Base-by-base conservation (phyloP, 306 rosid genomes). In the Cucurbita maxima region DNA sequence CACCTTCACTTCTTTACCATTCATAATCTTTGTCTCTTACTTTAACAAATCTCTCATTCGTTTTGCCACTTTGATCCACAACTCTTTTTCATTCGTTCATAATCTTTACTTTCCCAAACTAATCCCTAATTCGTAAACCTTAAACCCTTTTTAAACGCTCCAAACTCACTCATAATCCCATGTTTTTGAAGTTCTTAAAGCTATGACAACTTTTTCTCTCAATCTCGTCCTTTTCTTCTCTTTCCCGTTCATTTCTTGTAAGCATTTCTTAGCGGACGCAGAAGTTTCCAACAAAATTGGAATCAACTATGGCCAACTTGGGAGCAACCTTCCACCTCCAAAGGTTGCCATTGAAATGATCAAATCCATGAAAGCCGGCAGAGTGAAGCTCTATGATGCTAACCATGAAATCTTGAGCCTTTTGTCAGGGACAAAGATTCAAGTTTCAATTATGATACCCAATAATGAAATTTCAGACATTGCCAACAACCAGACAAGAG, bases 271-370 rank as follows among this genome's bases (percentile, higher is more conserved):
- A 30, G 43, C 84, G 88, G 96, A 77, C 44, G 86, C 90, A 40
- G 81, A 82, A 72, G 81, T 82, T 36, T 80, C 77, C 0, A 83
- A 82, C 82, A 82, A 78, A 52, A 84, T 92, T 16, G 96, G 98
- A 38, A 79, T 90, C 37, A 92, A 88, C 91, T 92, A 90, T 58
- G 98, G 96, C 74, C 85, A 47, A 61, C 79, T 88, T 5, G 96
- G 93, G 41, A 82, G 81, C 86, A 90, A 92, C 66, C 78, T 90
- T 25, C 98, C 96, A 0, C 80, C 96, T 55, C 88, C 88, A 59
- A 45, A 48, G 30, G 60, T 15, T 1, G 78, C 96, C 57, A 47
- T 90, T 5, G 81, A 83, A 76, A 82, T 82, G 57, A 79, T 92
- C 22, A 82, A 82, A 37, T 50, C 80, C 37, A 82, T 92, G 88